Percentiles rank a stretch among this genome's conserved stretches.
Conservation (phyloP, 495 filamentous ascomycete genomes). For the Neurospora cerealis region DNA sequence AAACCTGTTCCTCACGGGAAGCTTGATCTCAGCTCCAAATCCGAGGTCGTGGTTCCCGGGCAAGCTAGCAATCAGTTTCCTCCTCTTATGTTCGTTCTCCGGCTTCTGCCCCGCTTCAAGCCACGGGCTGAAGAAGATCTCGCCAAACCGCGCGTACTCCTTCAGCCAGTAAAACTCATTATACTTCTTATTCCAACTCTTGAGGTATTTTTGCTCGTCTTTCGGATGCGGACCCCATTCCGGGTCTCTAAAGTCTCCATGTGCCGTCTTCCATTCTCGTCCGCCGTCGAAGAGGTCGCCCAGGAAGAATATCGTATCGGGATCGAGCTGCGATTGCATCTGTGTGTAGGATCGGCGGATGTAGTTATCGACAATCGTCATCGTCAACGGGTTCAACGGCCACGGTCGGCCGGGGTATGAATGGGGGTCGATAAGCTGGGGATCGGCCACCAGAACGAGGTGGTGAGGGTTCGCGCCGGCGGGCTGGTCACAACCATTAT, state of each 20-base stretch:
- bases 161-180: slow-evolving; percentile 69
- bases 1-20: slow-evolving; percentile 70
- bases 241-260: slow-evolving; percentile 49
- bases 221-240: slow-evolving; percentile 42
- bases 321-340: slow-evolving; percentile 58
- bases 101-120: slow-evolving; percentile 25
- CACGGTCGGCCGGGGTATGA: slow-evolving; percentile 91
- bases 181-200: slow-evolving; percentile 62
- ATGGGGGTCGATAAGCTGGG: slow-evolving; percentile 95
- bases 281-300: slow-evolving; percentile 97
- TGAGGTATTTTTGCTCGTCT: slow-evolving; percentile 39
- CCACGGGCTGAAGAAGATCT: slow-evolving; percentile 67
- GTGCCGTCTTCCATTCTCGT: slow-evolving; percentile 76
- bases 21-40: slow-evolving; percentile 74
- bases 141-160: slow-evolving; percentile 70
- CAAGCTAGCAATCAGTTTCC: slow-evolving; percentile 68
- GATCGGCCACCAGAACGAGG: slow-evolving; percentile 83
- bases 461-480: slow-evolving; percentile 69
- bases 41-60: slow-evolving; percentile 98
- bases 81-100: slow-evolving; percentile 30
- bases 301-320: slow-evolving; percentile 79
- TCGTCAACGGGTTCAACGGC: slow-evolving; percentile 70
- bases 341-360: slow-evolving; percentile 66
- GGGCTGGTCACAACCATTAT: slow-evolving; percentile 41
- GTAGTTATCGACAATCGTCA: slow-evolving; percentile 81